phyloP scores from a whole-genome alignment of 2,329 filamentous ascomycete species.

The Trichothecium sympodiale region DNA sequence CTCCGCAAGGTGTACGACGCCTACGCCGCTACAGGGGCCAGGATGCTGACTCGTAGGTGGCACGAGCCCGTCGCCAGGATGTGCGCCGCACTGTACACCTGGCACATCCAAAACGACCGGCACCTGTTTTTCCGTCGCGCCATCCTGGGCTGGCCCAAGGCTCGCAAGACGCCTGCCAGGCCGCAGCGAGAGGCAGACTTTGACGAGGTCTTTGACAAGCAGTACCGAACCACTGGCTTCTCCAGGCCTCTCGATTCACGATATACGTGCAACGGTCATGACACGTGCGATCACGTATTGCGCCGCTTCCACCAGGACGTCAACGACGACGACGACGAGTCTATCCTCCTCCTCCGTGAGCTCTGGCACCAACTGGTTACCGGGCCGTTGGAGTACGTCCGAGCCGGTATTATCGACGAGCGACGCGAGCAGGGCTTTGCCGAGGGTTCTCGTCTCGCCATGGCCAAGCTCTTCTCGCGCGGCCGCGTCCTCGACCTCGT shows the following conservation, averaged over 20 bases:
- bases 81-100: conserved; percentile 18
- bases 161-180: conserved; percentile 13
- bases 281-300: conserved; percentile 10
- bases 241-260: conserved; percentile 8
- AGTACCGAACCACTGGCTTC: conserved; percentile 15
- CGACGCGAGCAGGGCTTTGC: conserved; percentile 6
- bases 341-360: conserved; percentile 7
- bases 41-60: conserved; percentile 18
- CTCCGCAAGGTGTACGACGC: conserved; percentile 10
- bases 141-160: conserved; percentile 16
- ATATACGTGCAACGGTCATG: conserved; percentile 9
- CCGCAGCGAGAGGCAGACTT: conserved; percentile 16
- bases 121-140: conserved; percentile 20
- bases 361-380: conserved; percentile 9
- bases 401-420: conserved; percentile 8
- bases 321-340: neutral
- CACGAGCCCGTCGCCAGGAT: conserved; percentile 19
- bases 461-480: conserved; percentile 12
- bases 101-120: conserved; percentile 20
- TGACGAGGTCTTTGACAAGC: conserved; percentile 17
- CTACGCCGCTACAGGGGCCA: conserved; percentile 11
- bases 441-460: conserved; percentile 7
- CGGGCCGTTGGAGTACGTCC: conserved; percentile 9
- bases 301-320: neutral
- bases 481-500: conserved; percentile 8